Percentiles rank a stretch among this genome's conserved stretches.
These are phyloP conservation scores for Ephemerocybe angulata DNA, from an alignment of 768 basidiomycete species.

Conservation along the genomic window DNA sequence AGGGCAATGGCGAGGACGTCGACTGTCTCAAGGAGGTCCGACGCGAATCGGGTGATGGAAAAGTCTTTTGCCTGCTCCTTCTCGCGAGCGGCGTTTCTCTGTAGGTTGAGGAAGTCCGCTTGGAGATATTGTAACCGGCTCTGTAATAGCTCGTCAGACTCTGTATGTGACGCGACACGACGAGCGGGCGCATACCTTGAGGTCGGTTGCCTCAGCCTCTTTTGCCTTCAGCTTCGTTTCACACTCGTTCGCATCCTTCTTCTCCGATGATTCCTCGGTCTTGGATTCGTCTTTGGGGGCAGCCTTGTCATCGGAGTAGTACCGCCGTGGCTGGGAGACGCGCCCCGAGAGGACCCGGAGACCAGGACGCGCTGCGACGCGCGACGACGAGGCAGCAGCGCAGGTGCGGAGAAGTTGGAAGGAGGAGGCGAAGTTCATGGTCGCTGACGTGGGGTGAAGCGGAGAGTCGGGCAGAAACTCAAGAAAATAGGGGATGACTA, in stretches of 20 bases:
- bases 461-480: slow-evolving; percentile 4
- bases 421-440: slow-evolving; percentile 49
- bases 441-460: slow-evolving; percentile 18
- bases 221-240: slow-evolving; percentile 67
- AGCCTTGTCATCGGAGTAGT: slow-evolving; percentile 57
- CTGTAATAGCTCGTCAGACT: slow-evolving; percentile 37
- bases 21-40: slow-evolving; percentile 84
- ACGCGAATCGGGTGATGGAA: slow-evolving; percentile 88
- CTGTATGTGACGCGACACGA: slow-evolving; percentile 1
- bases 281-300: slow-evolving; percentile 27
- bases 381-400: slow-evolving; percentile 52
- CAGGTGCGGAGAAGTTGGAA: slow-evolving; percentile 53
- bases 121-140: slow-evolving; percentile 86
- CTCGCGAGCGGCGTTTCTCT: slow-evolving; percentile 87
- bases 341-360: slow-evolving; percentile 31
- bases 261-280: slow-evolving; percentile 11
- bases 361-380: slow-evolving; percentile 26
- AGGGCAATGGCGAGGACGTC: slow-evolving; percentile 87
- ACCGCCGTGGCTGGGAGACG: slow-evolving; percentile 35
- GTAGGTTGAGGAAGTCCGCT: slow-evolving; percentile 94
- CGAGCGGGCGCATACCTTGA: slow-evolving; percentile 50
- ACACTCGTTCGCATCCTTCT: slow-evolving; percentile 26
- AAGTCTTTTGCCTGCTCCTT: slow-evolving; percentile 91
- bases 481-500: neutral
- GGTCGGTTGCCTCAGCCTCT: slow-evolving; percentile 75